Evolutionary conservation across 2,329 filamentous ascomycete genomes (phyloP).

Genomic region (Diaporthe aspalathi): DNA sequence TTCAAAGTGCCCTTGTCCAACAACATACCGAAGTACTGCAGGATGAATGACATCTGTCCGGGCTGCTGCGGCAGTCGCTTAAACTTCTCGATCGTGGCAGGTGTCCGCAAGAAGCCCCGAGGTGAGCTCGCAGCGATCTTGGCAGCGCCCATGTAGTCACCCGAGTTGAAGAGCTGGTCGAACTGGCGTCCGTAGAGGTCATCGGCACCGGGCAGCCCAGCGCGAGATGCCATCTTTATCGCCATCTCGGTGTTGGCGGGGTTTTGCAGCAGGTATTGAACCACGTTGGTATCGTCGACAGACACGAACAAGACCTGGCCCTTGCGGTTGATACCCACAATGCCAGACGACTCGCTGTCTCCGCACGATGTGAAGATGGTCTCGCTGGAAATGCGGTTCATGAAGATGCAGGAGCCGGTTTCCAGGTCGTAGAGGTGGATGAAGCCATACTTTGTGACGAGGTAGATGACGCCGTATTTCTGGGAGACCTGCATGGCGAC

Average conservation of each 20-base stretch:
- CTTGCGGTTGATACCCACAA: slow-evolving; percentile 96
- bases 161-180: slow-evolving; percentile 83
- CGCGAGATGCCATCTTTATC: slow-evolving; percentile 95
- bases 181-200: slow-evolving; percentile 94
- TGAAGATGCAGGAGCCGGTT: slow-evolving; percentile 94
- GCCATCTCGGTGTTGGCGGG: slow-evolving; percentile 93
- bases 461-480: slow-evolving; percentile 96
- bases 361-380: slow-evolving; percentile 96
- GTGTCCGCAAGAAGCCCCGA: slow-evolving; percentile 91
- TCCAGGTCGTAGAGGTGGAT: slow-evolving; percentile 99
- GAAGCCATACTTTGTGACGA: slow-evolving; percentile 99
- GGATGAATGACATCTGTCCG: slow-evolving; percentile 90
- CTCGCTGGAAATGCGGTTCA: slow-evolving; percentile 99
- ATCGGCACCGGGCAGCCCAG: slow-evolving; percentile 92
- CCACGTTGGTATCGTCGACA: slow-evolving; percentile 90
- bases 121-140: slow-evolving; percentile 98
- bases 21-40: slow-evolving; percentile 98
- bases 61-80: slow-evolving; percentile 85
- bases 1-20: slow-evolving; percentile 95
- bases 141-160: slow-evolving; percentile 87
- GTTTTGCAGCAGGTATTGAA: slow-evolving; percentile 96
- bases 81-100: slow-evolving; percentile 95
- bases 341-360: slow-evolving; percentile 85
- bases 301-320: slow-evolving; percentile 95
- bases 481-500: slow-evolving; percentile 97